Percentiles rank a stretch among this genome's conserved stretches.
These are phyloP conservation scores for Kluyveromyces nonfermentans DNA, from an alignment of 805 yeast genomes.

Conservation along the genomic window DNA sequence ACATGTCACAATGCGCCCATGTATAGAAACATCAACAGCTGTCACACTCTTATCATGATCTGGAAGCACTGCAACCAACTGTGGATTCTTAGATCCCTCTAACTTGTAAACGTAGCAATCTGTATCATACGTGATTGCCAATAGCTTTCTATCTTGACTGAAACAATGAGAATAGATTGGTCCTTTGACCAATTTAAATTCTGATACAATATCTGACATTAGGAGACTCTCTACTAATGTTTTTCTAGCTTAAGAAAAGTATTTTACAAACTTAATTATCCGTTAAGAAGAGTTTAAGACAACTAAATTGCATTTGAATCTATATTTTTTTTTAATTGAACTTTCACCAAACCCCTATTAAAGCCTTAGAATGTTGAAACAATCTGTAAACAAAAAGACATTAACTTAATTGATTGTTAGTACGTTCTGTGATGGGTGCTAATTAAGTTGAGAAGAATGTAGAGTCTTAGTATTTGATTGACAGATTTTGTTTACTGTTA, in stretches of 20 bases:
- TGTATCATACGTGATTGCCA: conserved; percentile 78
- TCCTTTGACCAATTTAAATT: conserved; percentile 62
- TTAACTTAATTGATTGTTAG: too few species aligned
- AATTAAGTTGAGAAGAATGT: too few species aligned
- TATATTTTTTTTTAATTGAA: too few species aligned
- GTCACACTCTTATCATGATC: conserved; percentile 94
- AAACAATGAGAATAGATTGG: conserved; percentile 92
- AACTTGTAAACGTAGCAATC: conserved; percentile 66
- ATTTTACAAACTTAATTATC: background rate
- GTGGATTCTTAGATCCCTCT: conserved; percentile 42
- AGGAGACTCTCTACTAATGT: conserved; percentile 23
- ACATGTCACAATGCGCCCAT: conserved; percentile 89
- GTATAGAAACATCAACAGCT: conserved; percentile 81
- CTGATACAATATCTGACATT: conserved; percentile 25
- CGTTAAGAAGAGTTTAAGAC: too few species aligned
- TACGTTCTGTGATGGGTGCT: too few species aligned
- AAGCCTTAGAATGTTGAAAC: too few species aligned
- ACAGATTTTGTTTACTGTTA: too few species aligned
- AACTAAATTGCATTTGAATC: too few species aligned
- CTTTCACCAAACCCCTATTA: too few species aligned
- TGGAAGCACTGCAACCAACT: conserved; percentile 52
- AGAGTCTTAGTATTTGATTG: too few species aligned
- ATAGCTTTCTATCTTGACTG: conserved; percentile 49
- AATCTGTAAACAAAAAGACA: too few species aligned
- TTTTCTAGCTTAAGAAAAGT: background rate